phyloP scores from a whole-genome alignment of 805 yeast species.

The Lipomyces orientalis region DNA sequence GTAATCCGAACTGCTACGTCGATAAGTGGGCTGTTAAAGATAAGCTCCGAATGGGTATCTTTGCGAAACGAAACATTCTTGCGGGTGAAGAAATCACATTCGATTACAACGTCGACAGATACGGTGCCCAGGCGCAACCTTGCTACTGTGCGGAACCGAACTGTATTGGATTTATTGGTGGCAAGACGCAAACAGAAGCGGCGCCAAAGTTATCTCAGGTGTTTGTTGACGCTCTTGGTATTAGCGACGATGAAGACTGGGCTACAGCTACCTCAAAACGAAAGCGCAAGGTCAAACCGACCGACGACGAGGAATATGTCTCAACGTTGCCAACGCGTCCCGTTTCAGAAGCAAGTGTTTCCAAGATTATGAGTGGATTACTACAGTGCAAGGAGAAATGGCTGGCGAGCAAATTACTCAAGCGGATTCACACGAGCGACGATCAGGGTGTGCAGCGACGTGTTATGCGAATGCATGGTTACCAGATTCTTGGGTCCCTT shows the following conservation, averaged over 20 bases:
- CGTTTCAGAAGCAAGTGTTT: constrained; percentile 63
- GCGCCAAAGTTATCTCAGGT: constrained; percentile 82
- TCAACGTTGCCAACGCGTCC: constrained; percentile 61
- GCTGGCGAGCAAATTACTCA: constrained; percentile 68
- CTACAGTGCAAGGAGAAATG: constrained; percentile 74
- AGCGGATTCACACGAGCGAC: constrained; percentile 62
- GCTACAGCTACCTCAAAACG: constrained; percentile 55
- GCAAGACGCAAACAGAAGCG: constrained; percentile 94
- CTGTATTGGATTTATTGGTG: constrained; percentile 93
- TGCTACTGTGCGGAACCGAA: constrained; percentile 93
- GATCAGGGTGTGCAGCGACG: constrained; percentile 59
- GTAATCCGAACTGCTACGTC: constrained; percentile 92
- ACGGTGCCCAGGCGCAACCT: constrained; percentile 92
- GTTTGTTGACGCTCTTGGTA: constrained; percentile 84
- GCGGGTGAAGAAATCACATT: constrained; percentile 90
- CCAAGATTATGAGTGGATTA: constrained; percentile 79
- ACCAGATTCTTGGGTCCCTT: constrained; percentile 72
- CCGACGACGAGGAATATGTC: constrained; percentile 63
- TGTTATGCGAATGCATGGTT: constrained; percentile 83
- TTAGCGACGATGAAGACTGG: constrained; percentile 67
- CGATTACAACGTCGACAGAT: constrained; percentile 92
- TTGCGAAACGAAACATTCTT: constrained; percentile 73
- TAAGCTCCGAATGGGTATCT: constrained; percentile 90
- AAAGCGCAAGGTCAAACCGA: constrained; percentile 57
- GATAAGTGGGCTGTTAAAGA: constrained; percentile 98